These are phyloP conservation scores for Globisporangium splendens DNA, from an alignment of 352 stramenopile genomes.

Conservation along the genomic window DNA sequence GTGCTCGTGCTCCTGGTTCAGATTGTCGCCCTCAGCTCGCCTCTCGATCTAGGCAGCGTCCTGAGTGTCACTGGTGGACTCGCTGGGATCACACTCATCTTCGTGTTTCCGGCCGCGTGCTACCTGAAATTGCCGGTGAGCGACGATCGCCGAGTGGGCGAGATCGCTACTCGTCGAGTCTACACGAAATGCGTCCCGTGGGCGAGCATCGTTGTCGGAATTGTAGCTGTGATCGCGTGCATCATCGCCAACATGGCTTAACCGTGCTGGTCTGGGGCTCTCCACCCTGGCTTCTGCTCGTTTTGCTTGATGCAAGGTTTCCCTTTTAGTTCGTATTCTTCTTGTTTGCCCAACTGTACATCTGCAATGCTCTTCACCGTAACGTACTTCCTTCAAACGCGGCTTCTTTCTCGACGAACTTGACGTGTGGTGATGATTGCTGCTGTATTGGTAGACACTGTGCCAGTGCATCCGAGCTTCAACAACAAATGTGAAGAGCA, in stretches of 20 bases:
- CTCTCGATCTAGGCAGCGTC: slow-evolving; percentile 20
- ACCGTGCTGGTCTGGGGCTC: background rate
- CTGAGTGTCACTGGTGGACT: slow-evolving; percentile 40
- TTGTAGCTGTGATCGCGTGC: slow-evolving; percentile 27
- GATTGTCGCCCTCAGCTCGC: slow-evolving; percentile 31
- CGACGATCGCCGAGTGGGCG: slow-evolving; percentile 4
- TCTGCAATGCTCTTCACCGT: too few relatives aligned
- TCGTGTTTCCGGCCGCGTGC: slow-evolving; percentile 47
- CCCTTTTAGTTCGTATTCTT: too few relatives aligned
- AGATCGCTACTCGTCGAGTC: background rate
- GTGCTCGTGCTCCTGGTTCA: slow-evolving; percentile 32
- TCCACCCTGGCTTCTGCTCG: background rate
- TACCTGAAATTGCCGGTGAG: slow-evolving; percentile 34
- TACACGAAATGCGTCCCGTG: slow-evolving; percentile 25
- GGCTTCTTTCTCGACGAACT: too few relatives aligned
- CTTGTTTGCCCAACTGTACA: background rate
- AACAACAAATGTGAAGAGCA: too few relatives aligned
- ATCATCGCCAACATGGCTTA: slow-evolving; percentile 25
- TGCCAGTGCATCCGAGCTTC: too few relatives aligned
- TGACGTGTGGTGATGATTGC: too few relatives aligned
- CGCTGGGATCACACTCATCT: slow-evolving; percentile 35
- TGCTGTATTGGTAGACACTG: too few relatives aligned
- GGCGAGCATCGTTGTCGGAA: slow-evolving; percentile 29
- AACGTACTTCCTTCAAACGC: too few relatives aligned
- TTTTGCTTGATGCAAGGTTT: too few relatives aligned